These are phyloP conservation scores for Oryza australiensis DNA, from an alignment of 176 grass and related monocot genomes.

Conservation along the genomic window DNA sequence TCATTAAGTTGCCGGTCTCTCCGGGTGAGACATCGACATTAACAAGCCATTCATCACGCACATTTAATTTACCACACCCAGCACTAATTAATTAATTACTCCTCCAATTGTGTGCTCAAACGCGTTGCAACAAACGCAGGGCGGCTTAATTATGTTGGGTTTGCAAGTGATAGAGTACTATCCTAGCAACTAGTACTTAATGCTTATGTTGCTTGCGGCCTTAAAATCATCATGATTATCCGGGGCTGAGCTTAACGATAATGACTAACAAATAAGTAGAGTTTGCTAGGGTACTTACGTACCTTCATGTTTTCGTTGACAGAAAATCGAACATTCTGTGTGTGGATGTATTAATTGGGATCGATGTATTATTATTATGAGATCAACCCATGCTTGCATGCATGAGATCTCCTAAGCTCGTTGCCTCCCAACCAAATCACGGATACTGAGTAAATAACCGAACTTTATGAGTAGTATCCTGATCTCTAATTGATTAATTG, in stretches of 20 bases:
- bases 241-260: constrained; percentile 11
- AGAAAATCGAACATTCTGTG: constrained; percentile 32
- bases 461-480: not conserved
- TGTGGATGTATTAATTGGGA: not conserved
- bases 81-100: not conserved
- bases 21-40: constrained; percentile 30
- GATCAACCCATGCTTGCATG: not conserved
- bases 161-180: not conserved
- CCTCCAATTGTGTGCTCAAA: not conserved
- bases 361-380: too few relatives aligned
- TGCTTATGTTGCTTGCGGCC: not conserved
- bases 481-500: not conserved
- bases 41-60: constrained; percentile 14
- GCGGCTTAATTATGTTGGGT: not conserved
- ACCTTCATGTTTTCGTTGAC: not conserved
- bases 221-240: constrained; percentile 15
- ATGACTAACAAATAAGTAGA: constrained; percentile 7
- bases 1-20: constrained; percentile 30
- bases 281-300: not conserved
- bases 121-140: not conserved
- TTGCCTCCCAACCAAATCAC: constrained; percentile 23
- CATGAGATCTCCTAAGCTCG: not conserved
- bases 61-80: constrained; percentile 6
- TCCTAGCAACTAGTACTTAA: not conserved
- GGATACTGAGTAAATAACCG: not conserved